A percentile compares a stretch with the other conserved stretches of the same genome.
Conservation (phyloP, 192 early-diverging fungal genomes). For the Neocallimastix lanati region DNA sequence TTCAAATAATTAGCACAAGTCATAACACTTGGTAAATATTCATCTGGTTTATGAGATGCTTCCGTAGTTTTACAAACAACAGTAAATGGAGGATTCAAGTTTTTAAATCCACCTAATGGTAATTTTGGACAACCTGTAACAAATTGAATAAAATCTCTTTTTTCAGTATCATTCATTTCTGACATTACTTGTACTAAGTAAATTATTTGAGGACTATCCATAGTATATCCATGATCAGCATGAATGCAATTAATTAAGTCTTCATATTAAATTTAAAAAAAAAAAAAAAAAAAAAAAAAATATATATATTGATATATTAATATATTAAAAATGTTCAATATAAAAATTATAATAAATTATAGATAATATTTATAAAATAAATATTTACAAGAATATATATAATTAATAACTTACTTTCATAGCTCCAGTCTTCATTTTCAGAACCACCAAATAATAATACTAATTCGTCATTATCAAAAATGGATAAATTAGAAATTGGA, state of each 20-base stretch:
- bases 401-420: constrained; percentile 21
- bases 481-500: constrained; percentile 36
- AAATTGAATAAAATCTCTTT: constrained; percentile 63
- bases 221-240: constrained; percentile 67
- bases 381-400: neutral
- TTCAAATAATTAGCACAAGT: constrained; percentile 91
- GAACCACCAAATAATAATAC: constrained; percentile 45
- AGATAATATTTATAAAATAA: too few species aligned
- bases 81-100: constrained; percentile 57
- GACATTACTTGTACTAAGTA: constrained; percentile 53
- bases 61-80: constrained; percentile 55
- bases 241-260: constrained; percentile 49
- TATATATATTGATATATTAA: too few species aligned
- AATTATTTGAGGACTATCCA: constrained; percentile 44
- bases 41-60: constrained; percentile 23
- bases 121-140: constrained; percentile 76
- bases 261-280: constrained; percentile 4
- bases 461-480: constrained; percentile 57
- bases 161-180: constrained; percentile 33
- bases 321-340: too few species aligned
- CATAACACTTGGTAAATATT: constrained; percentile 88
- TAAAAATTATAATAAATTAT: too few species aligned
- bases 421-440: constrained; percentile 58
- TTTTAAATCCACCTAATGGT: constrained; percentile 77
- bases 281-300: too few species aligned